Base-by-base conservation (phyloP, 192 early-diverging fungal genomes). In the Backusella parvicylindrica region DNA sequence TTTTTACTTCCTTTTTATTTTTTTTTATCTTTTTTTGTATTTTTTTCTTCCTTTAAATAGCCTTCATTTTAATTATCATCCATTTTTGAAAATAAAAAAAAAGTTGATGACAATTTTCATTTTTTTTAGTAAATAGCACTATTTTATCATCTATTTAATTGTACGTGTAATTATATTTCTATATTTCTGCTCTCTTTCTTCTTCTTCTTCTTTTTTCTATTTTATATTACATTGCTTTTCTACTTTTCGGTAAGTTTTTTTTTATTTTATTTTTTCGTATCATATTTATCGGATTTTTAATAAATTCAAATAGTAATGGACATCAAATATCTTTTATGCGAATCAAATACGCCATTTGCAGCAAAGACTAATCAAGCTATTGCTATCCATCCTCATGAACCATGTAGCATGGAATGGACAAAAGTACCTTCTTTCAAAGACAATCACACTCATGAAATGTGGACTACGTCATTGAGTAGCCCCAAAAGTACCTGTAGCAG, bases 241-340 rank as follows among this genome's bases (percentile, higher is more conserved):
- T 41, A 60, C 53, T 60, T 60, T 60, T 26, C 26, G 53, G 53
- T 60, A 60, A 60, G 53, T 60, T 38, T 38, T 38, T 3, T 38
- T 38, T 38, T 60, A 4, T 26, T 60, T 60, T 12, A 60, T 60
- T 60, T 60, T 38, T 28, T 2, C 12, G 18, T n/a, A 47, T 47
- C 43, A n/a, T 47, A 18, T 47, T 47, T 47, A 47, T 60, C 53
- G 53, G 53, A 60, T 60, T 60, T 50, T 60, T 60, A 60, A 60
- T 28, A 60, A 28, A 60, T 13, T 8, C 9, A 60, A 60, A 28
- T 28, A 60, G 53, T 23, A 60, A 60, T 60, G 53, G 53, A 60
- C 53, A 60, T 60, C 53, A 60, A 60, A 56, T 71, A 56, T 71
- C 70, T 71, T 56, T 56, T 71, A 71, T 71, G 47, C 49, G 43